phyloP scores from a whole-genome alignment of 805 yeast species.

The Clavispora vitiphila region DNA sequence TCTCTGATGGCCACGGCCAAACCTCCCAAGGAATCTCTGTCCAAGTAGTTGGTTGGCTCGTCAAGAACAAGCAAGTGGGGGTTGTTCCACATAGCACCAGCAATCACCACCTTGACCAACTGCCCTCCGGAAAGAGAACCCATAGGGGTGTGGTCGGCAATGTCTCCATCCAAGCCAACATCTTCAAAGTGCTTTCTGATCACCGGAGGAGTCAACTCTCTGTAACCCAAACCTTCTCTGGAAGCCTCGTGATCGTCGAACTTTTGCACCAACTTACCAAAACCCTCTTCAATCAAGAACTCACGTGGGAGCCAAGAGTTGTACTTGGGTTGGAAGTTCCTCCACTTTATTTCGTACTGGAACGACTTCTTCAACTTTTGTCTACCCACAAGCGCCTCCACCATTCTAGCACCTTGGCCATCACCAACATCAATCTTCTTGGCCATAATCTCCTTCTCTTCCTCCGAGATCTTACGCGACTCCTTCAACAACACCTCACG shows the following conservation, averaged over 20 bases:
- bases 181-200: slow-evolving; percentile 96
- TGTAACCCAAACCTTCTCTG: slow-evolving; percentile 48
- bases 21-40: slow-evolving; percentile 97
- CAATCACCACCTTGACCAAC: slow-evolving; percentile 95
- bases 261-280: slow-evolving; percentile 38
- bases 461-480: slow-evolving; percentile 72
- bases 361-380: slow-evolving; percentile 93
- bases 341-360: slow-evolving; percentile 97
- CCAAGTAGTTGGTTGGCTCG: slow-evolving; percentile 97
- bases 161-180: slow-evolving; percentile 95
- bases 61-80: slow-evolving; percentile 94
- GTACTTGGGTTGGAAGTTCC: slow-evolving; percentile 83
- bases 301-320: slow-evolving; percentile 94
- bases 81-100: slow-evolving; percentile 99
- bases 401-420: slow-evolving; percentile 80
- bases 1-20: slow-evolving; percentile 96
- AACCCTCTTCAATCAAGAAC: slow-evolving; percentile 53
- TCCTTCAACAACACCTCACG: slow-evolving; percentile 94
- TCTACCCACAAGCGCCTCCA: slow-evolving; percentile 96
- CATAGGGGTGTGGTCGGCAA: slow-evolving; percentile 96
- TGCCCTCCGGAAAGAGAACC: slow-evolving; percentile 98
- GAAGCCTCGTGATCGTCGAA: slow-evolving; percentile 46
- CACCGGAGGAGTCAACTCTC: slow-evolving; percentile 73
- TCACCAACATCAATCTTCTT: slow-evolving; percentile 77
- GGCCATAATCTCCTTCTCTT: slow-evolving; percentile 69